Evolutionary conservation across 139 green algal genomes (phyloP).

Genomic region (Picochlorum sp.): DNA sequence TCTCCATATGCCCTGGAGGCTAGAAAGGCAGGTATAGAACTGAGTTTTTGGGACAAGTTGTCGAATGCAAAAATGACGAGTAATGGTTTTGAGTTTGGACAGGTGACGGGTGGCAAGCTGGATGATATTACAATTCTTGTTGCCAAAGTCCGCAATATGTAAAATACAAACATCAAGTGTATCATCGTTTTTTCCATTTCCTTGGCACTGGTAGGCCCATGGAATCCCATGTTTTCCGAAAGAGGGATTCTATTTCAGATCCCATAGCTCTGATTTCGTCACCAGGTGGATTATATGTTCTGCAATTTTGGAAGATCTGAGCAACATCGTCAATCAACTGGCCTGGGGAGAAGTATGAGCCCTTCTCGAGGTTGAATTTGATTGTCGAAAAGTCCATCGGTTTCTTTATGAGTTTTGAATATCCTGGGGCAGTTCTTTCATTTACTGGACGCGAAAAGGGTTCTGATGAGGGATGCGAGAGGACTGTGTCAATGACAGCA

Average conservation of each 20-base stretch:
- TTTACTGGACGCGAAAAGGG: background rate
- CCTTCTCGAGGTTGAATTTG: background rate
- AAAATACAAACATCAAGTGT: background rate
- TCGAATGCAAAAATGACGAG: constrained; percentile 21
- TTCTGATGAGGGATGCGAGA: background rate
- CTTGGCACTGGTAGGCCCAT: constrained; percentile 1
- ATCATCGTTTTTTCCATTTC: constrained; percentile 3
- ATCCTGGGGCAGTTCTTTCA: constrained; percentile 9
- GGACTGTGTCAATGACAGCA: background rate
- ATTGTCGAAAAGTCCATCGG: constrained; percentile 12
- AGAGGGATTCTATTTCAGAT: constrained; percentile 2
- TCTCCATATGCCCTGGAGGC: constrained; percentile 71
- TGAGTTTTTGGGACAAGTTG: constrained; percentile 75
- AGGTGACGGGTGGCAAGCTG: constrained; percentile 54
- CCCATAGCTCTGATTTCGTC: constrained; percentile 5
- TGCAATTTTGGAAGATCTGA: constrained; percentile 10
- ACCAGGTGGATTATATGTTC: background rate
- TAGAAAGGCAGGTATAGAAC: constrained; percentile 55
- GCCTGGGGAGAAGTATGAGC: background rate
- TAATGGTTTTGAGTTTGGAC: constrained; percentile 51
- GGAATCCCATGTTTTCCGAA: constrained; percentile 1
- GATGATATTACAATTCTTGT: constrained; percentile 87
- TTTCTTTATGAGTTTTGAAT: constrained; percentile 15
- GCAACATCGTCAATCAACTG: constrained; percentile 5
- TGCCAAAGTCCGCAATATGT: constrained; percentile 41